phyloP scores from a whole-genome alignment of 2,329 filamentous ascomycete species.

The Penicillium verrucosum region DNA sequence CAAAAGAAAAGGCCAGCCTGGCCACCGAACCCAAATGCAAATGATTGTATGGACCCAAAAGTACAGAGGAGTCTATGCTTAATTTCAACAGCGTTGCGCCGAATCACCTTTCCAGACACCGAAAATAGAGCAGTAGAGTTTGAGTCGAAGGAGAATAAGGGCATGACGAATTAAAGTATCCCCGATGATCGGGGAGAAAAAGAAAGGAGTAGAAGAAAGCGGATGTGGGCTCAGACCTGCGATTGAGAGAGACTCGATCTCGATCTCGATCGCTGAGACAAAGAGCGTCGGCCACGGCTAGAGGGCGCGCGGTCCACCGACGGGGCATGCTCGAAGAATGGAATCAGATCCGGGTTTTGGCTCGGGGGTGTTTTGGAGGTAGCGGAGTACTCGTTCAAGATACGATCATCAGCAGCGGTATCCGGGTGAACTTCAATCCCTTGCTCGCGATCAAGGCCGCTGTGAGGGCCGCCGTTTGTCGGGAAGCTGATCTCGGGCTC shows the following conservation, averaged over 20 bases:
- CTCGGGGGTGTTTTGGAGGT: constrained; percentile 43
- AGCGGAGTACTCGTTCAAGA: constrained; percentile 38
- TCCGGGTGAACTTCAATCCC: constrained; percentile 49
- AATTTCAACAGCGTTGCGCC: constrained; percentile 5
- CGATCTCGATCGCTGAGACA: constrained; percentile 37
- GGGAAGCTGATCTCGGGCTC: constrained; percentile 34
- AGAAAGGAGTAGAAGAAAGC: neutral
- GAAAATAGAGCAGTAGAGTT: neutral
- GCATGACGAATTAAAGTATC: constrained; percentile 1
- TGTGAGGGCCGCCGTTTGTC: constrained; percentile 31
- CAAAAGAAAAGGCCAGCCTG: neutral
- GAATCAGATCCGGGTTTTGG: constrained; percentile 46
- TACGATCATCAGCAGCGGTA: constrained; percentile 45
- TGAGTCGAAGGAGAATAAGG: neutral
- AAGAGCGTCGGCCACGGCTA: constrained; percentile 35
- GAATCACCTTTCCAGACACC: constrained; percentile 3
- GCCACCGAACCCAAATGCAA: constrained; percentile 7
- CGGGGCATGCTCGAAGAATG: constrained; percentile 44
- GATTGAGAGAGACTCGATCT: constrained; percentile 36
- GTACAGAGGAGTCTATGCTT: constrained; percentile 5
- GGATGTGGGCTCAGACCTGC: constrained; percentile 9
- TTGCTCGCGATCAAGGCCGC: constrained; percentile 40
- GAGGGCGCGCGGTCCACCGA: constrained; percentile 31
- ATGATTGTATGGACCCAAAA: constrained; percentile 2
- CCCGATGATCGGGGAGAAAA: neutral